These are phyloP conservation scores for Chaetomiaceae sp. DNA, from an alignment of 2,329 filamentous ascomycete genomes.

Conservation along the genomic window DNA sequence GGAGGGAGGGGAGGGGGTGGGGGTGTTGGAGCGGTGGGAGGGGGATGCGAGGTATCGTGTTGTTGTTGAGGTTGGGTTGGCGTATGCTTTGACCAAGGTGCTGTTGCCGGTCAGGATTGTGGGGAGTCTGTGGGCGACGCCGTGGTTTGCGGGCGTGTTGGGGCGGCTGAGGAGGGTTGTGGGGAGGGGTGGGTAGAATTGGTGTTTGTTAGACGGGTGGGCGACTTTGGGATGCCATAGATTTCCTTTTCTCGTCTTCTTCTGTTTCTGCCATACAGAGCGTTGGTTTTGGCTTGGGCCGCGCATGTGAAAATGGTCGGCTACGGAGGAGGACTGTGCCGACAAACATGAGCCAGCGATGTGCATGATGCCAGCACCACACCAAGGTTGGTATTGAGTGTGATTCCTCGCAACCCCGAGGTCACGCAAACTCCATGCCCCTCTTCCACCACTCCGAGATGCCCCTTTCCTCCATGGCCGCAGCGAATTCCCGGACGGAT, in stretches of 20 bases:
- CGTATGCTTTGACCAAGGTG: slow-evolving; percentile 86
- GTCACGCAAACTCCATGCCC: slow-evolving; percentile 55
- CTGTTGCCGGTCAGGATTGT: slow-evolving; percentile 72
- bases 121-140: slow-evolving; percentile 80
- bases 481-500: slow-evolving; percentile 60
- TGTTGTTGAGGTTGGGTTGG: slow-evolving; percentile 71
- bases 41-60: slow-evolving; percentile 48
- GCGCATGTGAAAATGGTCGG: too few relatives aligned
- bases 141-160: slow-evolving; percentile 77
- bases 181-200: slow-evolving; percentile 10
- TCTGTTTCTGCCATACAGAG: too few relatives aligned
- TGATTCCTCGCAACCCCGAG: background rate
- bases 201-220: background rate
- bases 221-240: too few relatives aligned
- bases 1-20: slow-evolving; percentile 18
- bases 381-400: too few relatives aligned
- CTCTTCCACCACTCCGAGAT: slow-evolving; percentile 62
- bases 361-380: too few relatives aligned
- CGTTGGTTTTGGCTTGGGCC: too few relatives aligned
- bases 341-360: too few relatives aligned
- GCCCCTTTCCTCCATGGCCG: slow-evolving; percentile 55
- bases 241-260: too few relatives aligned
- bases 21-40: slow-evolving; percentile 34
- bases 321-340: too few relatives aligned
- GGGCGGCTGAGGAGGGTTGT: slow-evolving; percentile 37